Percentiles rank a stretch among this genome's conserved stretches.
Conservation (phyloP, 2,329 filamentous ascomycete genomes). For the Sporothrix sp. region DNA sequence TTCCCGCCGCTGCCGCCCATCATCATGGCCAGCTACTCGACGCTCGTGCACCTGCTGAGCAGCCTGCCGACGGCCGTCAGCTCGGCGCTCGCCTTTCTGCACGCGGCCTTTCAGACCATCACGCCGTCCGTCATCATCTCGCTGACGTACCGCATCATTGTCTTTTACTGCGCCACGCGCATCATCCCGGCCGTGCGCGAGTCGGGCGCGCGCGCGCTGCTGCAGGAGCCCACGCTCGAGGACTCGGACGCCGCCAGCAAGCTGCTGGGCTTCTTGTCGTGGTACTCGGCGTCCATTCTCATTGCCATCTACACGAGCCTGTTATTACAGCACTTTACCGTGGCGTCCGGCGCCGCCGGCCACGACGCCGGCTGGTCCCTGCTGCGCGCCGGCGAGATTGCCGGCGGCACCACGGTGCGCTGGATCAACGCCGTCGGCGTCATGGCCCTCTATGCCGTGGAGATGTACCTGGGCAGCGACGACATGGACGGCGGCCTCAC, state of each 20-base stretch:
- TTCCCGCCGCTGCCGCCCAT: conserved; percentile 95
- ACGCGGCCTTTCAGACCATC: conserved; percentile 88
- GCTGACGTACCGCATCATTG: conserved; percentile 83
- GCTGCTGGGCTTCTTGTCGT: conserved; percentile 73
- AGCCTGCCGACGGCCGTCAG: conserved; percentile 75
- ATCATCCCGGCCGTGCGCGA: conserved; percentile 93
- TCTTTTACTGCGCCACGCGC: conserved; percentile 88
- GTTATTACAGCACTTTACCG: conserved; percentile 85
- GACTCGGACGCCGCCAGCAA: conserved; percentile 75
- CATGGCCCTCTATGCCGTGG: conserved; percentile 81
- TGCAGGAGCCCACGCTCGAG: conserved; percentile 75
- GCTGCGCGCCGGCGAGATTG: conserved; percentile 62
- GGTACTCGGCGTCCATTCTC: conserved; percentile 89
- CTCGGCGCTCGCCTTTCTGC: conserved; percentile 74
- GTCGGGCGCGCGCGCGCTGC: conserved; percentile 70
- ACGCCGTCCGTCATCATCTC: conserved; percentile 95
- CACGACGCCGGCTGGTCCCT: conserved; percentile 64
- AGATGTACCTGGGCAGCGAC: conserved; percentile 76
- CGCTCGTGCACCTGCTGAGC: conserved; percentile 72
- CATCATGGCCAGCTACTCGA: conserved; percentile 97
- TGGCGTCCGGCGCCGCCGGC: conserved; percentile 49
- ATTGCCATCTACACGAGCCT: conserved; percentile 95
- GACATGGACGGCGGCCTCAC: conserved; percentile 64
- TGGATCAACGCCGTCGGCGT: conserved; percentile 90
- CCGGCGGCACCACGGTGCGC: conserved; percentile 78